Conservation (phyloP, 345 rosid genomes). For the Eucalyptus polyanthemos region DNA sequence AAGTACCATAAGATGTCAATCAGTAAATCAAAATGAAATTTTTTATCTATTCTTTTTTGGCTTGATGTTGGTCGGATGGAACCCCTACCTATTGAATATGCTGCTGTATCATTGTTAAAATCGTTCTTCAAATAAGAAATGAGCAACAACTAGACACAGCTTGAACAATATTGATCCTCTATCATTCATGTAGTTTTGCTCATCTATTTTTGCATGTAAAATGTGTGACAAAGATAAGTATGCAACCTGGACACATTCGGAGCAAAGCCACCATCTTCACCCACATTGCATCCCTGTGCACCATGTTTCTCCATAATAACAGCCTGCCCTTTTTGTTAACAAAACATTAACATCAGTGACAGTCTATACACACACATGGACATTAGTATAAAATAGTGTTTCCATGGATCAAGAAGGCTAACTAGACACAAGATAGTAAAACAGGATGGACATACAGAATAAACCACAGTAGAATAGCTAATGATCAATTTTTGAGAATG, state of each 20-base stretch:
- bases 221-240: neutral
- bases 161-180: neutral
- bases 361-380: neutral
- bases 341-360: neutral
- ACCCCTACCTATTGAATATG: neutral
- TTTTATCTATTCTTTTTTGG: neutral
- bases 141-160: neutral
- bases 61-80: neutral
- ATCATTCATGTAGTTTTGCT: neutral
- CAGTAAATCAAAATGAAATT: neutral
- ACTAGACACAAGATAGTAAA: neutral
- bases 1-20: neutral
- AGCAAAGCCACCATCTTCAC: conserved; percentile 94
- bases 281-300: conserved; percentile 67
- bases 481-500: neutral
- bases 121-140: neutral
- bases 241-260: conserved; percentile 74
- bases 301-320: conserved; percentile 79
- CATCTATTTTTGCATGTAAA: neutral
- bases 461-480: neutral
- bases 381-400: neutral
- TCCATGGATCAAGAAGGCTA: neutral
- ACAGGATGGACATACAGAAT: neutral
- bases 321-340: conserved; percentile 45
- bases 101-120: neutral